Percentiles rank a stretch among this genome's conserved stretches.
phyloP scores from a whole-genome alignment of 148 eudicot species.

The Arctostaphylos glauca region DNA sequence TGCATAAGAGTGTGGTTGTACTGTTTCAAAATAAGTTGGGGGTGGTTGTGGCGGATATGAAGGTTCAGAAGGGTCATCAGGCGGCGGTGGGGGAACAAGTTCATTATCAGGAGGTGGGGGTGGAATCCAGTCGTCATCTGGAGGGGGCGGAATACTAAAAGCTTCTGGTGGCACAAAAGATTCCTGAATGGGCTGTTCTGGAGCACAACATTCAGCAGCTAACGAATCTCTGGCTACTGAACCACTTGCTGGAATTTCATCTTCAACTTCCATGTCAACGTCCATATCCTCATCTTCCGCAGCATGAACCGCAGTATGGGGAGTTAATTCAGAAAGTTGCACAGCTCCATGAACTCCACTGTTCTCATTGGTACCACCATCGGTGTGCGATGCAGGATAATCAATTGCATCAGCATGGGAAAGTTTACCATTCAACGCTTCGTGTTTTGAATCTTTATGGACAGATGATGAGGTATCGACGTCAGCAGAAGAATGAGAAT shows the following conservation, averaged over 20 bases:
- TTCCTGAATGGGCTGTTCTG: constrained; percentile 32
- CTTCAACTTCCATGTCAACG: constrained; percentile 97
- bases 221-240: constrained; percentile 13
- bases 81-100: constrained; percentile 92
- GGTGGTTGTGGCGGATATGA: constrained; percentile 31
- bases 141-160: constrained; percentile 64
- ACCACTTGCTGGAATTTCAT: constrained; percentile 27
- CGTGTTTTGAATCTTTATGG: constrained; percentile 23
- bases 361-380: constrained; percentile 25
- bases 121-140: constrained; percentile 79
- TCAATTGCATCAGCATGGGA: constrained; percentile 15
- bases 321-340: constrained; percentile 24
- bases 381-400: constrained; percentile 13
- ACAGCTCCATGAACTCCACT: constrained; percentile 27
- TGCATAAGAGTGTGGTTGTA: constrained; percentile 43
- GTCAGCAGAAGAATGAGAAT: constrained; percentile 22
- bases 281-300: constrained; percentile 87
- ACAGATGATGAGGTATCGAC: constrained; percentile 5
- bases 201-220: constrained; percentile 5
- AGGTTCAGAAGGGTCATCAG: constrained; percentile 73
- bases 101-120: constrained; percentile 95
- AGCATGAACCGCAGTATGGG: constrained; percentile 29
- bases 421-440: constrained; percentile 20
- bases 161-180: constrained; percentile 29
- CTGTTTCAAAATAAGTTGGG: constrained; percentile 40